Percentiles rank a stretch among this genome's conserved stretches.
Evolutionary conservation across 306 rosid genomes (phyloP).

Genomic region (Prunus mira): DNA sequence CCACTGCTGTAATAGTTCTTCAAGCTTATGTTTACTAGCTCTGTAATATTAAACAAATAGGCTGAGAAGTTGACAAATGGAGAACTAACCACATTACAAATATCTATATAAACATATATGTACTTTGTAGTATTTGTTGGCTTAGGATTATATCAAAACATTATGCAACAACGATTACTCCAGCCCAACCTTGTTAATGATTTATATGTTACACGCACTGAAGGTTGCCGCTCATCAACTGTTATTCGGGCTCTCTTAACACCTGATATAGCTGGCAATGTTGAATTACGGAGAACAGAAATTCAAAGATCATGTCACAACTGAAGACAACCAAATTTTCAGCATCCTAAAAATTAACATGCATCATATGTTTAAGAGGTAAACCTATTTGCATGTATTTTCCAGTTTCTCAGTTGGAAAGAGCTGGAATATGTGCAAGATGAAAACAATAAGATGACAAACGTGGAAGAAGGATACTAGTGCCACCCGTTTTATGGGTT

Average conservation of each 20-base stretch:
- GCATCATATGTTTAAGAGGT: background rate
- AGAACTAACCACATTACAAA: background rate
- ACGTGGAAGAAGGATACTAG: conserved; percentile 45
- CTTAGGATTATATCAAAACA: background rate
- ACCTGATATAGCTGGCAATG: conserved; percentile 51
- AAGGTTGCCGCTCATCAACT: conserved; percentile 58
- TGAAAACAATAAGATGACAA: conserved; percentile 9
- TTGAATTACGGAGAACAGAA: conserved; percentile 43
- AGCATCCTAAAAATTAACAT: background rate
- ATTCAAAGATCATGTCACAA: conserved; percentile 6
- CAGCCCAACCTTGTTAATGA: conserved; percentile 72
- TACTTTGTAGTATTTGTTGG: background rate
- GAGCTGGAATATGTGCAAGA: background rate
- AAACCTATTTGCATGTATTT: background rate
- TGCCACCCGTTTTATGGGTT: conserved; percentile 35
- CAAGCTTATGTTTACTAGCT: conserved; percentile 82
- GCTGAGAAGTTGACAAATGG: conserved; percentile 10
- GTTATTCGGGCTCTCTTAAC: conserved; percentile 59
- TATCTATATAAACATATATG: background rate
- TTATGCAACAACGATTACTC: conserved; percentile 10
- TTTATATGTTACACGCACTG: conserved; percentile 63
- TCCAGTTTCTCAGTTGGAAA: conserved; percentile 1
- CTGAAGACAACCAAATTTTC: background rate
- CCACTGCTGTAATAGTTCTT: conserved; percentile 83
- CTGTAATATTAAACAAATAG: conserved; percentile 38